phyloP scores from a whole-genome alignment of 768 basidiomycete species.

The Leccinum ochraceum region DNA sequence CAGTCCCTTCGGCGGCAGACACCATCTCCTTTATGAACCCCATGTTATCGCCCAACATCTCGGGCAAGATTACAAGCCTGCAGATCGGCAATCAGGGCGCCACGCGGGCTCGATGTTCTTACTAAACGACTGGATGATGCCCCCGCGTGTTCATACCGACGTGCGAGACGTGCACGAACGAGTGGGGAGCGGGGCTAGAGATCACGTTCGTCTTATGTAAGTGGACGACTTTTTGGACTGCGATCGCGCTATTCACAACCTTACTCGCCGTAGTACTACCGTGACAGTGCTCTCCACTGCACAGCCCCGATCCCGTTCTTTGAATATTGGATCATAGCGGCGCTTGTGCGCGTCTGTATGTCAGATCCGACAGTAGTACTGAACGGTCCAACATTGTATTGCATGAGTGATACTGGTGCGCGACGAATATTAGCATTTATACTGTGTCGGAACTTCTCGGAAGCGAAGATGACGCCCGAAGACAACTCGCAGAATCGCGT shows the following conservation, averaged over 20 bases:
- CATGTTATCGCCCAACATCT: conserved; percentile 32
- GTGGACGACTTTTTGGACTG: conserved; percentile 30
- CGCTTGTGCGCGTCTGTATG: too few relatives aligned
- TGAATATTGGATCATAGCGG: conserved; percentile 30
- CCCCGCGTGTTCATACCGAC: conserved; percentile 54
- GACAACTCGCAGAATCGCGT: too few relatives aligned
- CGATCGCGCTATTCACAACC: conserved; percentile 3
- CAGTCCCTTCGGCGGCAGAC: conserved; percentile 21
- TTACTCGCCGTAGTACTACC: too few relatives aligned
- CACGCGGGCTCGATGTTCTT: conserved; percentile 54
- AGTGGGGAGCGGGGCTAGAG: conserved; percentile 58
- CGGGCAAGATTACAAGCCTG: conserved; percentile 39
- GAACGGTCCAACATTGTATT: too few relatives aligned
- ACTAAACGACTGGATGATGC: conserved; percentile 49
- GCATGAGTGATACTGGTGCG: too few relatives aligned
- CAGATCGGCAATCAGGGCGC: conserved; percentile 43
- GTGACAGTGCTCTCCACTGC: too few relatives aligned
- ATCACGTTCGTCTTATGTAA: conserved; percentile 41
- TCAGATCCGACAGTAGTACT: too few relatives aligned
- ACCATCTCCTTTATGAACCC: conserved; percentile 36
- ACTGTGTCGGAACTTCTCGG: too few relatives aligned
- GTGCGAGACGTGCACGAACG: conserved; percentile 68
- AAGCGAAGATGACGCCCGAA: too few relatives aligned
- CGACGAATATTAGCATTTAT: too few relatives aligned
- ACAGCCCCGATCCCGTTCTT: too few relatives aligned